phyloP scores from a whole-genome alignment of 805 yeast species.

The Sugiyamaella lignohabitans region DNA sequence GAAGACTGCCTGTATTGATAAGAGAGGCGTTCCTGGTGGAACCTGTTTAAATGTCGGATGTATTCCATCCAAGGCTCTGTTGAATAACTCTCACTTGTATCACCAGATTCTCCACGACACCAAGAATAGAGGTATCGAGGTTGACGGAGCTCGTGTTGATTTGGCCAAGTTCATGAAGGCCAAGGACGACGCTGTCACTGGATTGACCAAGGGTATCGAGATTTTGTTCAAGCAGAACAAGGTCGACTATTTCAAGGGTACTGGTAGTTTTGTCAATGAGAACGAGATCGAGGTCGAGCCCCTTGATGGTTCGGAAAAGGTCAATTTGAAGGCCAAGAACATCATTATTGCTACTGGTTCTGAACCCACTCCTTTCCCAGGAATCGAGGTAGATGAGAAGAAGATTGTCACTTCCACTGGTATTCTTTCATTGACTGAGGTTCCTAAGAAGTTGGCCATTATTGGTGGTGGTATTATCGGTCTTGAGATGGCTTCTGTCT shows the following conservation, averaged over 20 bases:
- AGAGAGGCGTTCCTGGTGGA: conserved; percentile 95
- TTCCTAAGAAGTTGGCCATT: conserved; percentile 86
- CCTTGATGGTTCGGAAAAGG: conserved; percentile 74
- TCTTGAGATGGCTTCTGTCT: conserved; percentile 98
- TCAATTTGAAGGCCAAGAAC: conserved; percentile 71
- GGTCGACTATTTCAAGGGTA: conserved; percentile 90
- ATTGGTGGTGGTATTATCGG: conserved; percentile 99
- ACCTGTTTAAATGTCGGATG: conserved; percentile 98
- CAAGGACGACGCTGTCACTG: conserved; percentile 83
- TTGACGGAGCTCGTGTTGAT: conserved; percentile 65
- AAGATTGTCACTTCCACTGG: conserved; percentile 97
- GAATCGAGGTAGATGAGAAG: conserved; percentile 92
- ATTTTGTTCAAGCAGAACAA: conserved; percentile 92
- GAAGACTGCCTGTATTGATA: conserved; percentile 94
- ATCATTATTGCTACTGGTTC: conserved; percentile 97
- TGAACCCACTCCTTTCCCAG: conserved; percentile 98
- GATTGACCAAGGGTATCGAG: conserved; percentile 91
- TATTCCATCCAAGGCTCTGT: conserved; percentile 93
- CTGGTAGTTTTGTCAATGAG: conserved; percentile 81
- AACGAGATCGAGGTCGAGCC: conserved; percentile 74
- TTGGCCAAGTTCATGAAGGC: conserved; percentile 78
- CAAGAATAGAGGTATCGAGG: conserved; percentile 82
- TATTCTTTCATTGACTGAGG: conserved; percentile 71
- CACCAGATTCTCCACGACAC: conserved; percentile 87
- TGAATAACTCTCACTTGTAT: conserved; percentile 90